phyloP scores from a whole-genome alignment of 805 yeast genomes.

The Starmerella lactis-condensi region DNA sequence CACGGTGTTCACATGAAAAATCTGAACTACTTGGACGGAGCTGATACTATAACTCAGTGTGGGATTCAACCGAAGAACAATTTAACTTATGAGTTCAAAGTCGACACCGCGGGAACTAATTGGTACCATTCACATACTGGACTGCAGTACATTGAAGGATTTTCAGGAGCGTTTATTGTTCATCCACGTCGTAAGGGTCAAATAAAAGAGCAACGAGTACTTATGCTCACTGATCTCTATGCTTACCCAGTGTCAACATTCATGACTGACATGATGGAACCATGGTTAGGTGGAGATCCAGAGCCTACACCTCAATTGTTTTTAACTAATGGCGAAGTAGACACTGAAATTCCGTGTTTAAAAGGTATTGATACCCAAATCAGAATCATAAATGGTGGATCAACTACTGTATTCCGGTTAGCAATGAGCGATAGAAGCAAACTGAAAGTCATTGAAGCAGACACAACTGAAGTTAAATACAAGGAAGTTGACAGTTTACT shows the following conservation, averaged over 20 bases:
- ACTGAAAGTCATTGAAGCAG: constrained; percentile 22
- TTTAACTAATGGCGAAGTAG: constrained; percentile 26
- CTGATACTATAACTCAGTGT: constrained; percentile 33
- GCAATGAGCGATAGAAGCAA: constrained; percentile 18
- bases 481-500: constrained; percentile 15
- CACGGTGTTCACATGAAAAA: constrained; percentile 35
- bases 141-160: constrained; percentile 32
- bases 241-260: constrained; percentile 23
- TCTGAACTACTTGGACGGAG: constrained; percentile 35
- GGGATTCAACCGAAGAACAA: constrained; percentile 29
- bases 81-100: constrained; percentile 28
- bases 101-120: constrained; percentile 30
- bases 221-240: constrained; percentile 28
- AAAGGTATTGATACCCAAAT: constrained; percentile 13
- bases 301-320: constrained; percentile 28
- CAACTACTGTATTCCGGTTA: constrained; percentile 21
- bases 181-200: constrained; percentile 20
- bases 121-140: constrained; percentile 40
- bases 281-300: constrained; percentile 23
- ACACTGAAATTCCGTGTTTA: constrained; percentile 6
- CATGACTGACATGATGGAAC: constrained; percentile 24
- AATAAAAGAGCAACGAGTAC: constrained; percentile 12
- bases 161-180: constrained; percentile 31
- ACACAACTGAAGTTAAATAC: constrained; percentile 20
- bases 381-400: constrained; percentile 22